phyloP scores from a whole-genome alignment of 2,329 filamentous ascomycete genomes.

The Botrytis tulipae region DNA sequence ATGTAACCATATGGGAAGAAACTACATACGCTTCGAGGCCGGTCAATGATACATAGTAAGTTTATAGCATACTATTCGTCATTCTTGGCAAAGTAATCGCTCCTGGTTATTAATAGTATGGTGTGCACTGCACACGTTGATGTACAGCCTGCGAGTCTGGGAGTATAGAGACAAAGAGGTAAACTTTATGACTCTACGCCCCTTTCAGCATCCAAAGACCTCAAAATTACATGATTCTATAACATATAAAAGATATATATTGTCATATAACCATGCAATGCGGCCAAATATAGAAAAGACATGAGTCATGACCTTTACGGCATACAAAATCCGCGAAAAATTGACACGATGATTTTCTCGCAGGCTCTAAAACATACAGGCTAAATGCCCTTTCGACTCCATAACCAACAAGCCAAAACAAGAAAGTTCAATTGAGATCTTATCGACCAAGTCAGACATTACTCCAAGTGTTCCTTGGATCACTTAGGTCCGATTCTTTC shows the following conservation, averaged over 20 bases:
- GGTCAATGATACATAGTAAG: no score
- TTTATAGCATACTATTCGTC: neutral
- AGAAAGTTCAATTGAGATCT: neutral
- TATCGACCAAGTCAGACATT: neutral
- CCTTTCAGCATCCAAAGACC: neutral
- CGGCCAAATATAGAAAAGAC: neutral
- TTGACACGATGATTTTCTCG: neutral
- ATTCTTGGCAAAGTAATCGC: neutral
- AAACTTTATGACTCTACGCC: neutral
- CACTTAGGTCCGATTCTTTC: neutral
- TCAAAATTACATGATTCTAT: neutral
- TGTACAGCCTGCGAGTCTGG: neutral
- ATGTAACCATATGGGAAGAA: neutral
- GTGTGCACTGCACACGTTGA: neutral
- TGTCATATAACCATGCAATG: neutral
- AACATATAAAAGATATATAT: neutral
- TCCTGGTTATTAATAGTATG: neutral
- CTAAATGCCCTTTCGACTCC: neutral
- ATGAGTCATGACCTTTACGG: neutral
- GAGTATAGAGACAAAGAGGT: neutral
- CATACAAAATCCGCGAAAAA: neutral
- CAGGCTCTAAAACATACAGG: neutral
- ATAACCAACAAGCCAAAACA: no score
- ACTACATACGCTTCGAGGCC: neutral
- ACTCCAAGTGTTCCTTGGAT: slow-evolving; percentile 10